Evolutionary conservation across 2,329 filamentous ascomycete species (phyloP), one percentile per base, ranked within the genome.

Genomic region (Colletotrichum simmondsii): DNA sequence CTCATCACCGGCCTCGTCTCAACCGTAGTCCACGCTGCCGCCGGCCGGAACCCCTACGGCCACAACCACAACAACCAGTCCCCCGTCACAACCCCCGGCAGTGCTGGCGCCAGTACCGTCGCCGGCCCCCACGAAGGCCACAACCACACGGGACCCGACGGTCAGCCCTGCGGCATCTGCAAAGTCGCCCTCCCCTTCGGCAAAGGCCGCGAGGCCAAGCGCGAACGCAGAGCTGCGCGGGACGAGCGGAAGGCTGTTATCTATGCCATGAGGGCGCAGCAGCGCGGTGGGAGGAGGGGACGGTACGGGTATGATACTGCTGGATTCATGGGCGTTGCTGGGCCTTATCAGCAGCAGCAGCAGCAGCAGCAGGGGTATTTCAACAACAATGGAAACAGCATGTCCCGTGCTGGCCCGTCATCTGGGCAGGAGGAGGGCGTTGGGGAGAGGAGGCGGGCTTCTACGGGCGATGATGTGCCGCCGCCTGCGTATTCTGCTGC

Each of bases 1-100:
- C 64, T 75, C 64, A 68, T 75, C 68, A 62, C 61, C 64, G 74
- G 68, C 26, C 62, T 75, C 58, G 68, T 75, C 64, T 68, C 64
- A 1, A 74, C 72, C 14, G 62, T 72, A 52, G 60, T 66, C 71
- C 71, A 71, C 56, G 71, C 57, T 54, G 71, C 67, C 59, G 62
- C 67, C 65, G 65, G 73, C 73, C 49, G 65, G n/a, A 73, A 71
- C 61, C 65, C 73, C 42, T 65, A 63, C 54, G 28, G 49, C 66
- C 61, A 61, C 72, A 54, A 66, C 56, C 65, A 67, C 62, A 64
- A 67, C 42, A 26, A 71, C 54, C 49, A 58, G 5, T 26, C 61
- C 30, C 14, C 35, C 52, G 28, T 28, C 14, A 26, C 63, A 1
- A 14, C 59, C 11, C 52, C 30, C 64, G 49, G 24, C 32, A 12